Evolutionary conservation across 306 rosid genomes (phyloP), one percentile per base, ranked within the genome.

Genomic region (Trifolium fragiferum): DNA sequence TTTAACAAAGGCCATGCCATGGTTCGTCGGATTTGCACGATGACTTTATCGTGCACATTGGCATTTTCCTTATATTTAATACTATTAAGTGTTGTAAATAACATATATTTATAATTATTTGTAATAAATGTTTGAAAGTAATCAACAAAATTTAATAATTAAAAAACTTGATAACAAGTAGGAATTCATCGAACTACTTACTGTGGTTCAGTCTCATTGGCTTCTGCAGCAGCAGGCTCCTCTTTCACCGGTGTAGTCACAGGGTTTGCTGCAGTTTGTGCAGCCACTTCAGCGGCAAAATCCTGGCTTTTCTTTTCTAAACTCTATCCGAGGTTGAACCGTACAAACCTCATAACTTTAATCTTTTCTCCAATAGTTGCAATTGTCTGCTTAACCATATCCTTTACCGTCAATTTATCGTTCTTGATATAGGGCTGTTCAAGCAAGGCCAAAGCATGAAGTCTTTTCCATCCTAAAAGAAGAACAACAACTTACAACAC

Each of bases 251-350:
- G 76, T 63, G 83, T 10, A 19, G 90, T 77, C 20, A 21, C 82
- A 6, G 85, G 41, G 82, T 87, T 89, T 64, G 97, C 96, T 7
- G 92, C 77, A 67, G 99, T 95, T 81, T 95, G 99, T 76, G 99
- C 99, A 27, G 98, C 99, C 65, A 95, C 99, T 82, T 95, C 99
- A 23, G 98, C 99, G 66, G 99, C 98, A 81, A 95, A 95, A 82
- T 92, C 97, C 81, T 92, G 98, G 74, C 96, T 95, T 86, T 85
- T 90, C 88, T 95, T 95, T 78, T 92, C 92, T 87, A 95, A 86
- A 83, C 99, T 98, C 76, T 95, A 98, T 63, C 99, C 99, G 55
- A 95, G 98, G 79, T 90, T 95, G 87, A 79, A 95, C 78, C 96
- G 84, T 68, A 92, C 93, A 77, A 92, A 95, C 75, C 99, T 92